Evolutionary conservation across 352 stramenopile species (phyloP).

Genomic region (Phytopythium delawarense): DNA sequence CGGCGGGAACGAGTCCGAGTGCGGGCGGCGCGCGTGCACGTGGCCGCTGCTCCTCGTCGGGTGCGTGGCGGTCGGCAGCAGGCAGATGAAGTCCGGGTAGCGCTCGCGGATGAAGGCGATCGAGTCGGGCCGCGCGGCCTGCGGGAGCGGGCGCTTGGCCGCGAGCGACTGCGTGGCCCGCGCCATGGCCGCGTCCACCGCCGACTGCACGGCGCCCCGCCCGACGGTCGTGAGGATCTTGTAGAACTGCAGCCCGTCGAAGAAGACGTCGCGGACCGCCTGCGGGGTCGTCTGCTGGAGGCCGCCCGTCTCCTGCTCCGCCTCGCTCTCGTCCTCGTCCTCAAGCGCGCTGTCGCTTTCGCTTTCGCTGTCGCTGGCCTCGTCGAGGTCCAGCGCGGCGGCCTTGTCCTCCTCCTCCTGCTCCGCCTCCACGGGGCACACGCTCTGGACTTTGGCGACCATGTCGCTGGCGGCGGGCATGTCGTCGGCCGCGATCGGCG

Average conservation of each 20-base stretch:
- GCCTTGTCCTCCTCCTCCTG: slow-evolving; percentile 15
- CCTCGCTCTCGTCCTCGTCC: slow-evolving; percentile 1
- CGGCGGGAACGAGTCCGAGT: background rate
- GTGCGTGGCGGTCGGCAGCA: slow-evolving; percentile 15
- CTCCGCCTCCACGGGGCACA: background rate
- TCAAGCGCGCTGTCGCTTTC: background rate
- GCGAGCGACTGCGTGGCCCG: slow-evolving; percentile 20
- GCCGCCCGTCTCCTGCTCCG: slow-evolving; percentile 3
- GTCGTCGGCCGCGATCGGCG: slow-evolving; percentile 7
- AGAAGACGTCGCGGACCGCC: slow-evolving; percentile 24
- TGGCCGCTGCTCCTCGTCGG: slow-evolving; percentile 9
- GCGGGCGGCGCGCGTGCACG: background rate
- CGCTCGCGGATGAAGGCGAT: slow-evolving; percentile 50
- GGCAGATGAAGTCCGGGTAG: slow-evolving; percentile 68
- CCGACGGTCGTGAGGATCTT: slow-evolving; percentile 41
- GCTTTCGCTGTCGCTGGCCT: background rate
- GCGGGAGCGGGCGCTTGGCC: slow-evolving; percentile 11
- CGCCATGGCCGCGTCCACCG: slow-evolving; percentile 34
- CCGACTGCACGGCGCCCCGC: slow-evolving; percentile 23
- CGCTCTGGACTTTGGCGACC: background rate
- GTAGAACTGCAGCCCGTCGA: slow-evolving; percentile 72
- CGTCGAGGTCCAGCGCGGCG: slow-evolving; percentile 7
- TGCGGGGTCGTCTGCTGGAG: background rate
- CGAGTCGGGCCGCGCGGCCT: slow-evolving; percentile 29
- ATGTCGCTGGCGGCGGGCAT: slow-evolving; percentile 16